Evolutionary conservation across 352 stramenopile genomes (phyloP), one percentile per base, ranked within the genome.

Genomic region (Pythium oligandrum): DNA sequence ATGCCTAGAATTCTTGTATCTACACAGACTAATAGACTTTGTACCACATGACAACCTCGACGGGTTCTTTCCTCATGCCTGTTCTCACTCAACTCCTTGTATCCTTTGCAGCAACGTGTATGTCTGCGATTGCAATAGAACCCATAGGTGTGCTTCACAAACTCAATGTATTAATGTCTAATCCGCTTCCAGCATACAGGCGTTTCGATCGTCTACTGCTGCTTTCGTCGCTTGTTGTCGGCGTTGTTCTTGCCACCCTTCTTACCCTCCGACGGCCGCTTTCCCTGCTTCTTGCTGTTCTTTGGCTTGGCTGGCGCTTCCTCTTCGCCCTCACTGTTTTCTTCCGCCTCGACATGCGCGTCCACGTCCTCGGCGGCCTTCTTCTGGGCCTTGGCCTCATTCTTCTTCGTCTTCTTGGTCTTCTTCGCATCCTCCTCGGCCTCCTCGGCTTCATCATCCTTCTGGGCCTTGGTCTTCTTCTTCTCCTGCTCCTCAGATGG

Each of bases 331-430:
- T 69, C 65, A 9, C 85, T 82, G 6, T 57, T 63, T 59, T 90
- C 38, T 45, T 90, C 76, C 54, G 73, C 65, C 30, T 74, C 66
- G 4, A 93, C 75, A 26, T 82, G 52, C 9, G 81, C 85, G 12
- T 87, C 66, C 10, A 94, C 84, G 48, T 89, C 74, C n/a, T 69
- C 66, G 3, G 82, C 74, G 1, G 82, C 79, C 63, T 93, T 63
- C 69, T 91, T 86, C 7, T 78, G 60, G 8, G 80, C 80, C 65
- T 93, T 85, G 12, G 78, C 71, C 40, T 81, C 66, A 49, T 90
- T 80, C 57, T 90, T 86, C 58, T 88, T 80, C 46, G 74, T 66
- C 44, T 94, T 84, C 62, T 91, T 96, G n/a, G 86, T 86, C 59
- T 86, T 66, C 52, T 61, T 76, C 30, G 66, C 75, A 56, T 87